These are phyloP conservation scores for Durusdinium trenchii DNA, from an alignment of 73 alveolate genomes.

Conservation along the genomic window DNA sequence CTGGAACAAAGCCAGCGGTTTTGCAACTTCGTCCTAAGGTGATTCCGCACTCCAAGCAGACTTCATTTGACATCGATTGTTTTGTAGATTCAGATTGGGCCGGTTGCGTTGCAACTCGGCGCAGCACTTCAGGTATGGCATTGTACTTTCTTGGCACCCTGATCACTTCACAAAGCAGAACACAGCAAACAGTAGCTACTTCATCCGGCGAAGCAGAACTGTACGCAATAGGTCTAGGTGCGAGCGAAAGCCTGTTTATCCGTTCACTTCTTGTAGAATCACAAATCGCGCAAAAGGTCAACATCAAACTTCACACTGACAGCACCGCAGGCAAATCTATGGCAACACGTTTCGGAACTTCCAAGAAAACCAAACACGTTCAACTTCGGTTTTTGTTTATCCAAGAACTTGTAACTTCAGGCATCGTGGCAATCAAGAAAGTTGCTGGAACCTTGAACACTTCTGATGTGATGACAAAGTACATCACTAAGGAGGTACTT, in stretches of 20 bases:
- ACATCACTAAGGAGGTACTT: background rate
- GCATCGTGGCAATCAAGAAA: background rate
- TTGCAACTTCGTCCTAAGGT: background rate
- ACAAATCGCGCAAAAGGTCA: background rate
- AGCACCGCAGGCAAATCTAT: background rate
- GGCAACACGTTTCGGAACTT: slow-evolving; percentile 10
- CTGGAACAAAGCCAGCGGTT: background rate
- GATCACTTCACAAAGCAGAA: background rate
- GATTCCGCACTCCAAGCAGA: background rate
- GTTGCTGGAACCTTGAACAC: slow-evolving; percentile 27
- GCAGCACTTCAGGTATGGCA: slow-evolving; percentile 13
- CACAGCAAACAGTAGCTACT: background rate
- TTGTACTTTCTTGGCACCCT: background rate
- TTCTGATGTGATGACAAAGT: slow-evolving; percentile 5
- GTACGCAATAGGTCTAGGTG: slow-evolving; percentile 20
- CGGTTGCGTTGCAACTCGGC: background rate
- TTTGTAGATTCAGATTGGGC: slow-evolving; percentile 18
- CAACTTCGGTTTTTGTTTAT: slow-evolving; percentile 21
- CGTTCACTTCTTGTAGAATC: background rate
- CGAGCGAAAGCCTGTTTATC: background rate
- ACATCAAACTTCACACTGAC: background rate
- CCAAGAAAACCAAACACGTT: background rate
- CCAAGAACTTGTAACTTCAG: background rate
- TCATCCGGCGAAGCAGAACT: slow-evolving; percentile 33
- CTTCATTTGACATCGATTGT: background rate